These are phyloP conservation scores for Microsporum ferrugineum DNA, from an alignment of 2,329 filamentous ascomycete species.

Conservation along the genomic window DNA sequence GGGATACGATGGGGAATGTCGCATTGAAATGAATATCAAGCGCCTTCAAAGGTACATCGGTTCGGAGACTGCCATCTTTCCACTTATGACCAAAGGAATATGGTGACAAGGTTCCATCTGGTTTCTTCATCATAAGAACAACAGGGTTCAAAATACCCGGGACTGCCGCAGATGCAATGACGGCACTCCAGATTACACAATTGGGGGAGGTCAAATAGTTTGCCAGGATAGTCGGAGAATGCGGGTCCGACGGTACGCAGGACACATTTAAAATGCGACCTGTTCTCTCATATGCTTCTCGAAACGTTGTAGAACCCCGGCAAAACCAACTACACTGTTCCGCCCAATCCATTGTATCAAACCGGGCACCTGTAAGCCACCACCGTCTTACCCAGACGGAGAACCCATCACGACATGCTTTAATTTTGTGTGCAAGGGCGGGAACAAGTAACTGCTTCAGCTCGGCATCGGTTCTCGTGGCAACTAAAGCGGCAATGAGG, in stretches of 20 bases:
- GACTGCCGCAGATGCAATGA: slow-evolving; percentile 86
- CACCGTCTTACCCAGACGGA: slow-evolving; percentile 68
- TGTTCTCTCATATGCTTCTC: slow-evolving; percentile 85
- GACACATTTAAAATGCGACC: slow-evolving; percentile 91
- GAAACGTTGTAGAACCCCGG: slow-evolving; percentile 81
- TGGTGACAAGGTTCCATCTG: slow-evolving; percentile 64
- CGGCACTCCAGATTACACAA: slow-evolving; percentile 96
- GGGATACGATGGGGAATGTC: slow-evolving; percentile 81
- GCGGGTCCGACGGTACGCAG: slow-evolving; percentile 89
- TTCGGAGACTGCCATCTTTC: slow-evolving; percentile 92
- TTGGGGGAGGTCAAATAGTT: slow-evolving; percentile 94
- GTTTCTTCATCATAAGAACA: slow-evolving; percentile 77
- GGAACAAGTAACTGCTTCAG: slow-evolving; percentile 75
- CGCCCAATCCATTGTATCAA: slow-evolving; percentile 90
- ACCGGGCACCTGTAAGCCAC: slow-evolving; percentile 86
- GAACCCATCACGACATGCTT: slow-evolving; percentile 68
- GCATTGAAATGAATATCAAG: slow-evolving; percentile 97
- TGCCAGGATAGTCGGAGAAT: slow-evolving; percentile 80
- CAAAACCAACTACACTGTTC: slow-evolving; percentile 78
- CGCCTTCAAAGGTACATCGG: slow-evolving; percentile 88
- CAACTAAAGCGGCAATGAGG: slow-evolving; percentile 72
- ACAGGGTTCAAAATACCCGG: slow-evolving; percentile 94
- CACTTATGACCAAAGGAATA: slow-evolving; percentile 98
- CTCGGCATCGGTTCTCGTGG: slow-evolving; percentile 85
- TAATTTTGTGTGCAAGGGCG: slow-evolving; percentile 73